A percentile compares a stretch with the other conserved stretches of the same genome.
These are phyloP conservation scores for Podospora appendiculata DNA, from an alignment of 495 filamentous ascomycete genomes.

Conservation along the genomic window DNA sequence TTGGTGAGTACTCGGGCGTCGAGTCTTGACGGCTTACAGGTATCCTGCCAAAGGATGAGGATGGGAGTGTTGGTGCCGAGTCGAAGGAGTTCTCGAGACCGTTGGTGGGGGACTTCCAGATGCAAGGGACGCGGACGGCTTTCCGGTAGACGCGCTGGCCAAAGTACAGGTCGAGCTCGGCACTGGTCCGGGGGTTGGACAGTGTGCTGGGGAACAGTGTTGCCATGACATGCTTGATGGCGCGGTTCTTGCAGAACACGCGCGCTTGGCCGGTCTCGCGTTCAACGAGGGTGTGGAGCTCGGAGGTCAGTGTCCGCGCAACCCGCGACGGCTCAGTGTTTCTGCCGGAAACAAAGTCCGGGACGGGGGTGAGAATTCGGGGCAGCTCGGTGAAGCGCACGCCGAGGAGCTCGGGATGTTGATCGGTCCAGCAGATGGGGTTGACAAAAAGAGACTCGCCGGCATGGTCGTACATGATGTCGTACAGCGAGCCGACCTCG, in stretches of 20 bases:
- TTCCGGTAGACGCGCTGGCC: constrained; percentile 21
- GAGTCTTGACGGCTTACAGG: constrained; percentile 2
- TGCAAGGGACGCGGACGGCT: constrained; percentile 23
- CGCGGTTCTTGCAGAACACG: constrained; percentile 14
- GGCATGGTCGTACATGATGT: constrained; percentile 38
- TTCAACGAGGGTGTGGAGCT: constrained; percentile 25
- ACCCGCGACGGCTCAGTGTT: constrained; percentile 18
- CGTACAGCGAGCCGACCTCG: constrained; percentile 36
- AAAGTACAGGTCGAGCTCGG: constrained; percentile 30
- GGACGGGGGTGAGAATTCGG: constrained; percentile 23
- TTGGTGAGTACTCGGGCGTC: constrained; percentile 6
- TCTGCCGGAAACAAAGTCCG: constrained; percentile 7
- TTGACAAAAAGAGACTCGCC: constrained; percentile 29
- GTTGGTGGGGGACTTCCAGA: constrained; percentile 25
- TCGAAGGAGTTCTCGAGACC: constrained; percentile 22
- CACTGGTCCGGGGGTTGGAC: constrained; percentile 10
- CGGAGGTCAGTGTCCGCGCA: constrained; percentile 17
- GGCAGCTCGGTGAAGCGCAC: constrained; percentile 28
- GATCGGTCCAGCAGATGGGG: constrained; percentile 41
- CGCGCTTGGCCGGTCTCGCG: not conserved
- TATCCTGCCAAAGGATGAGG: constrained; percentile 11
- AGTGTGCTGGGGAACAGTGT: constrained; percentile 28
- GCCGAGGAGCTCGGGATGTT: constrained; percentile 30
- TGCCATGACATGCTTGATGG: constrained; percentile 26
- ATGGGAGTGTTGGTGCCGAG: constrained; percentile 24